Conservation (phyloP, 306 rosid genomes). For the Cucumis melo region DNA sequence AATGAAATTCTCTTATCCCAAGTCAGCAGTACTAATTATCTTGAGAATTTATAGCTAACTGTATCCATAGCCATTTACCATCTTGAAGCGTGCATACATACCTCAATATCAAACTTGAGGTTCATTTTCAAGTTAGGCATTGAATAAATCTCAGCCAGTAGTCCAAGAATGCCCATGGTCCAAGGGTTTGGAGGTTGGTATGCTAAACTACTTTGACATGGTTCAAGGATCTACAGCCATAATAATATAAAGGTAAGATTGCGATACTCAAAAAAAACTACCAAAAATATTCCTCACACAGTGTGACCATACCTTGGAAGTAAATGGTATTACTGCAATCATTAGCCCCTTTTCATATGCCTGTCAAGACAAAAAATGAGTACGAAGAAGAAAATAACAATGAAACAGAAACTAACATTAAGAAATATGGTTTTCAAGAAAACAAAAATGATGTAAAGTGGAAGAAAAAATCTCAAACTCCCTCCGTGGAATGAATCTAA, state of each 20-base stretch:
- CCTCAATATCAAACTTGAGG: slow-evolving; percentile 99
- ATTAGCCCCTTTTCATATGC: slow-evolving; percentile 99
- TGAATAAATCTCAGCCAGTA: slow-evolving; percentile 93
- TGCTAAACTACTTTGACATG: slow-evolving; percentile 87
- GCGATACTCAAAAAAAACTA: not conserved
- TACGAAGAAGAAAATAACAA: not conserved
- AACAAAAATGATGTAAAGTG: not conserved
- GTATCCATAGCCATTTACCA: not conserved
- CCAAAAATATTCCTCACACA: not conserved
- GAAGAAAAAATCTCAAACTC: not conserved
- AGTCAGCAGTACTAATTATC: not conserved
- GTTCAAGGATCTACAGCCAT: slow-evolving; percentile 65
- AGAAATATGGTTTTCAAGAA: not conserved
- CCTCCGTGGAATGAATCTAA: not conserved
- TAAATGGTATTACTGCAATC: slow-evolving; percentile 99
- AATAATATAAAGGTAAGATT: not conserved
- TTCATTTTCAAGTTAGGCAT: slow-evolving; percentile 99
- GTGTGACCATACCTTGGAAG: slow-evolving; percentile 66
- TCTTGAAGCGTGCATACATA: slow-evolving; percentile 9
- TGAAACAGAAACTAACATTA: not conserved
- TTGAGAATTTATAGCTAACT: not conserved
- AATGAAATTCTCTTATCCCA: not conserved
- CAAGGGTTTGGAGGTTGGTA: slow-evolving; percentile 99
- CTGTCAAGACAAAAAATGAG: slow-evolving; percentile 22
- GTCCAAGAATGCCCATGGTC: slow-evolving; percentile 99